Percentiles rank a stretch among this genome's conserved stretches.
phyloP scores from a whole-genome alignment of 164 flowering plant genomes.

The Macadamia integrifolia region DNA sequence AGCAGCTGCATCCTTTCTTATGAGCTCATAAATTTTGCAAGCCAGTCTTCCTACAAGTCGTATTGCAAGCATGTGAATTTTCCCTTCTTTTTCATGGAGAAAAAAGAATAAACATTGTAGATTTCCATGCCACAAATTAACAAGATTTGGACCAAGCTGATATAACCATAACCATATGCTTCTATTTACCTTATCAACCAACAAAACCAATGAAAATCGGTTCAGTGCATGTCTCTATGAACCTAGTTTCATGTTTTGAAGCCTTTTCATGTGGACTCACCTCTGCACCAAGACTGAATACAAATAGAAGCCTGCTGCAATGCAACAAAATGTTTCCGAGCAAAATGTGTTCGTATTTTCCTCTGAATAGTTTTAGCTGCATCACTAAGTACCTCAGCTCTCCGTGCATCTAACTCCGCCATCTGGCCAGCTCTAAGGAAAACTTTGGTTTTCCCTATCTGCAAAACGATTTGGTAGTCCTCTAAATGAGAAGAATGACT shows the following conservation, averaged over 20 bases:
- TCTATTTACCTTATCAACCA: no score
- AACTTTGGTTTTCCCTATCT: constrained; percentile 84
- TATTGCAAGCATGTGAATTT: neutral
- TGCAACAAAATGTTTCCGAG: constrained; percentile 48
- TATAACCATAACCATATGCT: neutral
- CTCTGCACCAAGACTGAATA: constrained; percentile 67
- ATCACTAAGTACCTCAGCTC: constrained; percentile 46
- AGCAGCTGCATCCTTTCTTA: constrained; percentile 59
- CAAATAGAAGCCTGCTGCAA: constrained; percentile 45
- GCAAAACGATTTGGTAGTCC: constrained; percentile 17
- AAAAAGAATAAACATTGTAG: neutral
- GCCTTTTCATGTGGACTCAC: constrained; percentile 28
- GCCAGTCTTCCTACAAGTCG: constrained; percentile 55
- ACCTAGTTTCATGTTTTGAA: neutral
- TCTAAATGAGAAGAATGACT: neutral
- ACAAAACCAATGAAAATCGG: no score
- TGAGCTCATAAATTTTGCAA: constrained; percentile 36
- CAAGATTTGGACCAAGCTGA: neutral
- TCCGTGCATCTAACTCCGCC: constrained; percentile 87
- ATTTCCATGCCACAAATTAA: neutral
- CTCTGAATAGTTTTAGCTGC: constrained; percentile 65
- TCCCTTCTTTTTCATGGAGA: no score
- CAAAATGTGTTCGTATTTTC: constrained; percentile 43
- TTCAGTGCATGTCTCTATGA: constrained; percentile 14
- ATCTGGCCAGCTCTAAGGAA: constrained; percentile 90